These are phyloP conservation scores for Periglandula ipomoeae DNA, from an alignment of 2,329 filamentous ascomycete species.

Conservation along the genomic window DNA sequence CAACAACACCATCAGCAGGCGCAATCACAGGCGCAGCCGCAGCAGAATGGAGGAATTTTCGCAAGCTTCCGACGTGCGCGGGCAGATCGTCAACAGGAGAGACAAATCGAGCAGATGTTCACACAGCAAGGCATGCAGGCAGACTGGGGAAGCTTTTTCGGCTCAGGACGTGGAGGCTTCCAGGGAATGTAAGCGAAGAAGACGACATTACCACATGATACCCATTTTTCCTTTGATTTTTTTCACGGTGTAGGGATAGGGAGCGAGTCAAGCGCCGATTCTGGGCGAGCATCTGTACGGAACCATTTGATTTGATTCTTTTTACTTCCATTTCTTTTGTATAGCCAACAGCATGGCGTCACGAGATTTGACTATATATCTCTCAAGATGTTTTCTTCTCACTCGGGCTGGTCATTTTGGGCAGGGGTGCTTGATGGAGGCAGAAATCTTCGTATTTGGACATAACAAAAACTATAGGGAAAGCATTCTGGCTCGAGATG, in stretches of 20 bases:
- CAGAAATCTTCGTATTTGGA: too few relatives aligned
- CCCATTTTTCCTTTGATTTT: conserved; percentile 23
- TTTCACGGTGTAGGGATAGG: conserved; percentile 5
- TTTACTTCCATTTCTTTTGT: background rate
- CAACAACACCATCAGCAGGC: conserved; percentile 12
- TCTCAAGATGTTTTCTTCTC: background rate
- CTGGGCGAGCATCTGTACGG: background rate
- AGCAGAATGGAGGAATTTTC: conserved; percentile 20
- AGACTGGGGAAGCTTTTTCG: conserved; percentile 39
- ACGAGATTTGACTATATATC: background rate
- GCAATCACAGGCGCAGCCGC: conserved; percentile 12
- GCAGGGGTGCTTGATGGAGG: too few relatives aligned
- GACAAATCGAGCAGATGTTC: conserved; percentile 42
- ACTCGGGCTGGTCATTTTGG: too few relatives aligned
- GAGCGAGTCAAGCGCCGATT: background rate
- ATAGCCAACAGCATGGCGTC: background rate
- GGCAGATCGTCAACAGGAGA: conserved; percentile 22
- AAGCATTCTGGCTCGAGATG: background rate
- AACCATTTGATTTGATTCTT: background rate
- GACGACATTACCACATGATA: conserved; percentile 23
- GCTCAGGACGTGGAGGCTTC: conserved; percentile 32
- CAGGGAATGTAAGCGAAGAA: conserved; percentile 31
- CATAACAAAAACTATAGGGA: background rate
- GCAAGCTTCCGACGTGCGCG: conserved; percentile 17
- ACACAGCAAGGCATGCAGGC: conserved; percentile 35